Base-by-base conservation (phyloP, 495 filamentous ascomycete genomes). In the Penicillium paradoxum region DNA sequence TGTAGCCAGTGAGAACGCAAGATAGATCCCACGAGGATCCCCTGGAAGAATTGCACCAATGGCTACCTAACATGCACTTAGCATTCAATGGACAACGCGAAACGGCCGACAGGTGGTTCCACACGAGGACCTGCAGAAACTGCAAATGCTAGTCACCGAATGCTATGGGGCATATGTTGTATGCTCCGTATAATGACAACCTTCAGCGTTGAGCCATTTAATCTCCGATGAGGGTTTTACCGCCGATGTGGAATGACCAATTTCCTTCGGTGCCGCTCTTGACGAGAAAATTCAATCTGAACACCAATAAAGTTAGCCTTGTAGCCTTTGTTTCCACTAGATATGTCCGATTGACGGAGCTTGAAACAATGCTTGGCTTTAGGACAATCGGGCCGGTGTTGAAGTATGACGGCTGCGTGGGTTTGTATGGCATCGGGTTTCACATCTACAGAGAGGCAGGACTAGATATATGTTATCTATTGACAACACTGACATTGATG, bases 1-100 rank as follows among this genome's bases (percentile, higher is more conserved):
- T 32, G 45, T 17, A 38, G 40, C 25, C 55, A 62, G 34, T 51
- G 51, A 15, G 43, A 22, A 13, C 55, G 45, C 6, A 55, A 58
- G 30, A 15, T 19, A 5, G 22, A 48, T 44, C 52, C 30, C n/a
- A 55, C 55, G 10, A 49, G 52, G 21, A 50, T 33, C 41, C 5
- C 19, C 55, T 6, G 29, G 22, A 0, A 52, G 40, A n/a, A 18
- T 58, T 59, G 24, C 13, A 41, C 6, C 49, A 51, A 10, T 54
- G 49, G 53, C 67, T 90, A 43, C 88, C 85, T 0, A 84, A 89
- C 60, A 86, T 90, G 85, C 83, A 90, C 58, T 60, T 91, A 9
- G 79, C 75, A 18, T 87, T 90, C 66, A 91, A 90, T 64, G 59
- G 83, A 21, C 82, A 89, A 59, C 86, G n/a, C n/a, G n/a, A n/a